Evolutionary conservation across 78 protist genomes (phyloP), one percentile per base, ranked within the genome.

Genomic region (Mantamonas sphyraenae): DNA sequence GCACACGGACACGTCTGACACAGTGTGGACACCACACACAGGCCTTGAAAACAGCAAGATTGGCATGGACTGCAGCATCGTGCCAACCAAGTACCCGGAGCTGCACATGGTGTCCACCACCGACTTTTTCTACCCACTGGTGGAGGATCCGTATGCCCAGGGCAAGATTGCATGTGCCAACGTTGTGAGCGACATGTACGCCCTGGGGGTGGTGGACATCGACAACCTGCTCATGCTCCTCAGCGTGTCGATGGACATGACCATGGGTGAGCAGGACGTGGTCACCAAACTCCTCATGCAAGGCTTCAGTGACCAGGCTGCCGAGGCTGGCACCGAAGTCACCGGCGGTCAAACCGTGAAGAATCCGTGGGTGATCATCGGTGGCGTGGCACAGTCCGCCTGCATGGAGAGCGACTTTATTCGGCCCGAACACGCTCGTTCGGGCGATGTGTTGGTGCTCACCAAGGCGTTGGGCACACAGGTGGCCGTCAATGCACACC

Each of bases 391-490:
- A 4, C 68, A 74, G 12, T 3, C 90, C 28, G 87, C 88, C 31
- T 0, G 47, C 14, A 30, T 58, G 22, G 42, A 61, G n/a, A 64
- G 28, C 33, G 92, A 83, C 20, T 68, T 85, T 39, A 81, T 84
- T 20, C 55, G 60, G 63, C 93, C 96, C 19, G 79, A 64, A 0
- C 61, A 56, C 24, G 86, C 89, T 0, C 65, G 4, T 0, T 60
- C 68, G 0, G 96, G 96, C 19, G 91, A 92, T 35, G 88, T 85
- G 12, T 26, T 92, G 19, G 88, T 92, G 37, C 68, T 92, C 37
- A 92, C 96, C n/a, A 92, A 92, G 53, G 93, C 96, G 30, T 26
- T 92, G 34, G 96, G 96, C 8, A 80, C 82, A 0, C 95, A 10
- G 22, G 64, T 90, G 14, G 87, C 91, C 17, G 93, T 83, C n/a